Conservation (phyloP, 2,329 filamentous ascomycete species). For the Botryotinia convoluta region DNA sequence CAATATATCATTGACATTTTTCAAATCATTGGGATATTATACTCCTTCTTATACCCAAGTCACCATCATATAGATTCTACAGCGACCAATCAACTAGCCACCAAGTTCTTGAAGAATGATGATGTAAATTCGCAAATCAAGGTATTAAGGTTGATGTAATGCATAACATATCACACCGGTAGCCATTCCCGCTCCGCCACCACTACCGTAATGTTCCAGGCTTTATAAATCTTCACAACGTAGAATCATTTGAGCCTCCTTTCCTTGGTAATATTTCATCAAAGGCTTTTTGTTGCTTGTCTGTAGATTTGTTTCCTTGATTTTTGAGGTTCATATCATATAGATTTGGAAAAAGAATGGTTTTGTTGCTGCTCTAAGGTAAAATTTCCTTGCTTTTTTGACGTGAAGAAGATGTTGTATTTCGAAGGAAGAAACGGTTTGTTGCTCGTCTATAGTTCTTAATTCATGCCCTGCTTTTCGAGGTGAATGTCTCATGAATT, state of each 20-base stretch:
- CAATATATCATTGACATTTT: not conserved
- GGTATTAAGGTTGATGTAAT: not conserved
- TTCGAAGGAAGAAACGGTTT: not conserved
- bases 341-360: not conserved
- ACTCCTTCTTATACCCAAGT: not conserved
- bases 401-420: not conserved
- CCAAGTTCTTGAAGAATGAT: not conserved
- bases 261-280: not conserved
- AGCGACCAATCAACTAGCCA: not conserved
- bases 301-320: not conserved
- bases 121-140: conserved; percentile 3
- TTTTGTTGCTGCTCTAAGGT: not conserved
- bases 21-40: not conserved
- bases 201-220: not conserved
- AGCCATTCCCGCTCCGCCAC: not conserved
- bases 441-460: not conserved
- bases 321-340: not conserved
- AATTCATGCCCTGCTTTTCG: not conserved
- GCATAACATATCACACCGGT: not conserved
- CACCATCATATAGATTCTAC: not conserved
- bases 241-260: not conserved
- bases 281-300: not conserved
- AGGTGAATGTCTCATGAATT: not conserved
- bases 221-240: not conserved
- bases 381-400: not conserved